Base-by-base conservation (phyloP, 1,284 basidiomycete genomes). In the Ganoderma sinense region DNA sequence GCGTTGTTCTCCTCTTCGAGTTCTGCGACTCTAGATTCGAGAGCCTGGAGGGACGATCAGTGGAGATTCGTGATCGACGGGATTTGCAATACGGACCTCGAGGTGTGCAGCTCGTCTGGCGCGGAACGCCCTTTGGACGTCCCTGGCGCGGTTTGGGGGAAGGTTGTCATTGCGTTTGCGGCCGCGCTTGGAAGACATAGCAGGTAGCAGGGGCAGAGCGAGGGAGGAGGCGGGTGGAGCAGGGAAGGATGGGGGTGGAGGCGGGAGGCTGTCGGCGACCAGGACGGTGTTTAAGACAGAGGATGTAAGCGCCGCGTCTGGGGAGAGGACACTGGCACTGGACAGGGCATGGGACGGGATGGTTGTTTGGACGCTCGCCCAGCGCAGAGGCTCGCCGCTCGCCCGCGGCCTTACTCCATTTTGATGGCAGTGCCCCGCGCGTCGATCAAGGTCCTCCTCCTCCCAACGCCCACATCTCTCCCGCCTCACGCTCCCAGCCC, bases 121-220 rank as follows among this genome's bases (percentile, higher is more conserved):
- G 75, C 96, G 89, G 84, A 97, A 98, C 3, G 96, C 96, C 74
- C 96, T 86, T 81, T 98, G 96, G 40, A 97, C 95, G 79, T 97
- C 96, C 68, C 96, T 86, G 39, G 96, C 96, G 71, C 96, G 91
- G 78, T 97, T 97, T 43, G 95, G 95, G 73, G 95, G 95, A 51
- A 97, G 89, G 78, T 93, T 94, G 82, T 97, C 94, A 83, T 97
- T 97, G 80, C 95, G 88, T 80, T 97, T 97, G 78, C 95, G 90
- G 71, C 95, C 95, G 76, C 95, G 91, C 82, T 94, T 94, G 69
- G 93, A 94, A 74, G 92, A 93, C 92, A 93, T 94, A 64, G 66
- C 53, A 69, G 69, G 71, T 43, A 65, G 70, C 69, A 66, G 69
- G 72, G 73, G 64, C 73, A 71, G 73, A 41, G 71, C 66, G 66